Evolutionary conservation across 371 early-diverging fungal genomes (phyloP).

Genomic region (Circinella minor): DNA sequence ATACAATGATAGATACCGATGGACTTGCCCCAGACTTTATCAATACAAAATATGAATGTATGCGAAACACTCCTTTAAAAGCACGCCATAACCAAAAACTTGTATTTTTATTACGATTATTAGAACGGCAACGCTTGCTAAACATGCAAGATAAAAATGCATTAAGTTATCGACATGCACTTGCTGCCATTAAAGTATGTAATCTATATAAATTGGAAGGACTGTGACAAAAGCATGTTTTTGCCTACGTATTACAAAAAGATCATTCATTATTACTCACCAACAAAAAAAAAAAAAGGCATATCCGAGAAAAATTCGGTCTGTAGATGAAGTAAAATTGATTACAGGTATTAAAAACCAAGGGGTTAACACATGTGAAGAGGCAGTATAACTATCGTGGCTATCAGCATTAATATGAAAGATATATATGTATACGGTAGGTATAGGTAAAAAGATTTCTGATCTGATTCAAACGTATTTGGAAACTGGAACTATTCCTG

Average conservation of each 20-base stretch:
- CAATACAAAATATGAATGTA: conserved; percentile 49
- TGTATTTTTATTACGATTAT: conserved; percentile 33
- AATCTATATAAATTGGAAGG: too few species aligned
- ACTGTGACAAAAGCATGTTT: too few species aligned
- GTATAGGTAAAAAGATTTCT: conserved; percentile 54
- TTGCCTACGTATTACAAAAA: neutral
- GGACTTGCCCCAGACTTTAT: conserved; percentile 32
- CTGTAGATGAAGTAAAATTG: conserved; percentile 45
- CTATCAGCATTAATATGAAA: neutral
- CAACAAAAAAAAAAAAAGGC: conserved; percentile 24
- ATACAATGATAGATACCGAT: too few species aligned
- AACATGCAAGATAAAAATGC: conserved; percentile 44
- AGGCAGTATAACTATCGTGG: neutral
- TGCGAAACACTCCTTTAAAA: conserved; percentile 49
- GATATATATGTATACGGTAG: conserved; percentile 11
- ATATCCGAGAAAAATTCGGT: conserved; percentile 49
- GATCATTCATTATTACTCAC: neutral
- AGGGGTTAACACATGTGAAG: neutral
- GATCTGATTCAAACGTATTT: conserved; percentile 37
- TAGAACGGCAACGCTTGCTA: conserved; percentile 45
- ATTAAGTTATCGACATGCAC: conserved; percentile 51
- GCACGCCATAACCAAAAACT: conserved; percentile 42
- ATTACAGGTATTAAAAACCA: conserved; percentile 37
- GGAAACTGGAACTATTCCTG: conserved; percentile 46
- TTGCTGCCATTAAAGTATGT: conserved; percentile 52